Evolutionary conservation across 2,329 filamentous ascomycete species (phyloP), one percentile per base, ranked within the genome.

Genomic region (Sporothrix inflata): DNA sequence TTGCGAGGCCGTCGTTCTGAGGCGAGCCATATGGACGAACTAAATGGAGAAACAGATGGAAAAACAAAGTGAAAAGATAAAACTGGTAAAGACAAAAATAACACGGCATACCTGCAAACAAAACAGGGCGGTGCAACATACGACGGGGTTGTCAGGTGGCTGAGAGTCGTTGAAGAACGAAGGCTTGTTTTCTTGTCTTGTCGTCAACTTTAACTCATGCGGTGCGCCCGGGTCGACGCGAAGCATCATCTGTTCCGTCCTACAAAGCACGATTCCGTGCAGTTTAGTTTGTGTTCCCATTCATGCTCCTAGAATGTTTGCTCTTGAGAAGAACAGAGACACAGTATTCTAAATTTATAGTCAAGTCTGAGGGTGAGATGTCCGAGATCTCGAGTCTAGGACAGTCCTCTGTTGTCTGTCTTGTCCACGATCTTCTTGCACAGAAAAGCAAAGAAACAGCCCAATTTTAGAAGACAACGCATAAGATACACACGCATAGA

Each of bases 161-260:
- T 60, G 55, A 60, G 55, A 60, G 14, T 14, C 55, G 55, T 38
- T 60, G 16, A 38, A 53, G 49, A 24, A 24, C 21, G 21, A 12
- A 21, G 21, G 21, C 40, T 42, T 42, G 40, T 42, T 9, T 14
- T 11, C 9, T 49, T 5, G 47, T 14, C 6, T 49, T 14, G 57
- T 61, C n/a, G 57, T 63, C 57, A 27, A 63, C n/a, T 27, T 63
- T 63, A 42, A 34, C 57, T 63, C 34, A 42, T 42, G 57, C 57
- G 34, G 34, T 63, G 57, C 34, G 5, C 57, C 57, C 57, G 19
- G n/a, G 6, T 38, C 34, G 34, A 63, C n/a, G n/a, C 57, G 34
- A 34, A 63, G 38, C 34, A 24, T 42, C 57, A 8, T 63, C 34
- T 34, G 57, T 24, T 42, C 34, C 38, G 57, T 63, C 34, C 9